phyloP scores from a whole-genome alignment of 805 yeast species.

The Wickerhamomyces bisporus region DNA sequence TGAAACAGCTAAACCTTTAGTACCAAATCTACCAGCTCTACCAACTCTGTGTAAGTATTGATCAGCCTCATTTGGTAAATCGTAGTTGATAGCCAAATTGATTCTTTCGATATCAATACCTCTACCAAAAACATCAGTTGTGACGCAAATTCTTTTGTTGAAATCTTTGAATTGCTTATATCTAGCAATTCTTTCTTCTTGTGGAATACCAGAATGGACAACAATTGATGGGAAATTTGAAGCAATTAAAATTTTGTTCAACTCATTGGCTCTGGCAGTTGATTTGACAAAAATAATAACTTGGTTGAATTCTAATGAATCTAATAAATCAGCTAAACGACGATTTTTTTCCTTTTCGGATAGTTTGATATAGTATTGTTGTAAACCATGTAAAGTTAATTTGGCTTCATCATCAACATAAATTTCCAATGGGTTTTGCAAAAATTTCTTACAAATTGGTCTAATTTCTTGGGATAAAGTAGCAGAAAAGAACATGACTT shows the following conservation, averaged over 20 bases:
- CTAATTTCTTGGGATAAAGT: constrained; percentile 91
- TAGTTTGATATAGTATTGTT: constrained; percentile 90
- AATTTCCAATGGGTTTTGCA: constrained; percentile 96
- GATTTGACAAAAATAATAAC: constrained; percentile 94
- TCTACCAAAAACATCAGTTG: constrained; percentile 98
- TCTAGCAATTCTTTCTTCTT: constrained; percentile 96
- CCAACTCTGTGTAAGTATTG: constrained; percentile 99
- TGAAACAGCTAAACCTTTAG: constrained; percentile 95
- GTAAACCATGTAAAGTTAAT: constrained; percentile 95
- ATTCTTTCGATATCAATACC: constrained; percentile 99
- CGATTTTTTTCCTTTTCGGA: constrained; percentile 90
- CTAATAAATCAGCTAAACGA: constrained; percentile 86
- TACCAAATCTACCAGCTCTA: constrained; percentile 99
- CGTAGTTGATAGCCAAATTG: constrained; percentile 96
- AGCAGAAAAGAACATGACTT: constrained; percentile 99
- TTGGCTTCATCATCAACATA: constrained; percentile 97
- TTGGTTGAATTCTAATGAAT: constrained; percentile 94
- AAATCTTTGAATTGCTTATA: constrained; percentile 96
- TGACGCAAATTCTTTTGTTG: constrained; percentile 97
- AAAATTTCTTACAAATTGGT: constrained; percentile 95
- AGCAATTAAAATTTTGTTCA: constrained; percentile 81
- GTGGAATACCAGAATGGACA: constrained; percentile 92
- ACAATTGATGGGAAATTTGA: constrained; percentile 97
- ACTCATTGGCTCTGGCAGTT: constrained; percentile 85
- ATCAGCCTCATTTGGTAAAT: constrained; percentile 93